Percentiles rank a stretch among this genome's conserved stretches.
Evolutionary conservation across 2,329 filamentous ascomycete genomes (phyloP).

Genomic region (Trichophyton mentagrophytes): DNA sequence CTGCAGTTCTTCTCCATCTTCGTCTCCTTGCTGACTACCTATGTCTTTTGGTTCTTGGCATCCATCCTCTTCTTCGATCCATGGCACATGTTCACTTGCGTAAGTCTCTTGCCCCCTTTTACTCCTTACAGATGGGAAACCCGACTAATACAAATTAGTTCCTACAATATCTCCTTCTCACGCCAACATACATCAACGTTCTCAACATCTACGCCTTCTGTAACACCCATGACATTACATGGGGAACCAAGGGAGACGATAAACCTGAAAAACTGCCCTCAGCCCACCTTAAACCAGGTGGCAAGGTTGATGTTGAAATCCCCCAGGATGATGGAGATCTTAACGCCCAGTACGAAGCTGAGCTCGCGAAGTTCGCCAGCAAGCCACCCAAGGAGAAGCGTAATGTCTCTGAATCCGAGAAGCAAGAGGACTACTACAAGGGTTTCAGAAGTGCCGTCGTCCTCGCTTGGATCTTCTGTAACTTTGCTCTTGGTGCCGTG

Average conservation of each 20-base stretch:
- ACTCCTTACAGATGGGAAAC: constrained; percentile 1
- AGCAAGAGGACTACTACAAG: constrained; percentile 96
- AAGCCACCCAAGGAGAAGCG: constrained; percentile 60
- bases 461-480: constrained; percentile 90
- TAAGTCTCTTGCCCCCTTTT: constrained; percentile 21
- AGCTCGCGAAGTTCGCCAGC: constrained; percentile 57
- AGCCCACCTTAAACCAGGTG: constrained; percentile 81
- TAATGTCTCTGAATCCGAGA: constrained; percentile 47
- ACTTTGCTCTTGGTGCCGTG: constrained; percentile 74
- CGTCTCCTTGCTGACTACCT: constrained; percentile 82
- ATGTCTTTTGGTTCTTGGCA: constrained; percentile 80
- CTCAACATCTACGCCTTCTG: constrained; percentile 99
- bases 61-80: constrained; percentile 94
- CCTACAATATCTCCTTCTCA: constrained; percentile 85
- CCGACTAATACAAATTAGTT: constrained; percentile 39
- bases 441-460: constrained; percentile 89
- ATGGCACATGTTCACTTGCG: constrained; percentile 94
- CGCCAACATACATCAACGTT: constrained; percentile 94
- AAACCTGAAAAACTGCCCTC: constrained; percentile 82
- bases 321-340: constrained; percentile 86
- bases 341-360: constrained; percentile 85
- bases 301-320: constrained; percentile 80
- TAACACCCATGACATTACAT: constrained; percentile 94
- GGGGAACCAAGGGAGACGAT: constrained; percentile 97
- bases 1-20: constrained; percentile 86